Percentiles rank a stretch among this genome's conserved stretches.
These are phyloP conservation scores for Pseudogymnoascus sp. DNA, from an alignment of 2,329 filamentous ascomycete genomes.

Conservation along the genomic window DNA sequence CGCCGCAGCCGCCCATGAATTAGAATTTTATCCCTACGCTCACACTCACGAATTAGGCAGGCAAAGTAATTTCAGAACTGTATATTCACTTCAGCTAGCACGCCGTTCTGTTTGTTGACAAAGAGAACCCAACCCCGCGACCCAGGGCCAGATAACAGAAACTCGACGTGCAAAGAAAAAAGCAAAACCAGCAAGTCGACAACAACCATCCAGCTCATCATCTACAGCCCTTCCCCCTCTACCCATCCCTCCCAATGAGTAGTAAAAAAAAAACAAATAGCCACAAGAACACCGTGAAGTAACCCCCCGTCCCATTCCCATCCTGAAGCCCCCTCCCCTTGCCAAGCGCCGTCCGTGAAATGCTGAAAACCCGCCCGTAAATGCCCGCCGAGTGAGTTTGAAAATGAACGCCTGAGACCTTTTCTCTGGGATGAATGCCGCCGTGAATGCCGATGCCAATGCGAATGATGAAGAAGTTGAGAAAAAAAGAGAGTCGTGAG, in stretches of 20 bases:
- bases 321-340: not conserved
- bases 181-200: not conserved
- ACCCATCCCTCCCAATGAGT: not conserved
- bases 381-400: not conserved
- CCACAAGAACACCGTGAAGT: constrained; percentile 1
- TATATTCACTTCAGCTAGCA: constrained; percentile 8
- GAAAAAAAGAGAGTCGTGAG: not conserved
- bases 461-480: not conserved
- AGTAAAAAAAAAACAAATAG: not conserved
- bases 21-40: not conserved
- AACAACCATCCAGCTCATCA: not conserved
- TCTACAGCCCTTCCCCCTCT: not conserved
- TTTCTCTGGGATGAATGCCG: constrained; percentile 8
- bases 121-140: not conserved
- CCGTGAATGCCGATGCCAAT: not conserved
- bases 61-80: not conserved
- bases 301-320: not conserved
- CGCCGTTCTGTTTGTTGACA: not conserved
- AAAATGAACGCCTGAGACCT: not conserved
- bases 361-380: not conserved
- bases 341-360: not conserved
- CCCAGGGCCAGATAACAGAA: not conserved
- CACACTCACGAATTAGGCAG: not conserved
- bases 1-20: not conserved
- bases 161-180: not conserved